Percentiles rank a stretch among this genome's conserved stretches.
These are phyloP conservation scores for Anthostomella pinea DNA, from an alignment of 2,329 filamentous ascomycete genomes.

Conservation along the genomic window DNA sequence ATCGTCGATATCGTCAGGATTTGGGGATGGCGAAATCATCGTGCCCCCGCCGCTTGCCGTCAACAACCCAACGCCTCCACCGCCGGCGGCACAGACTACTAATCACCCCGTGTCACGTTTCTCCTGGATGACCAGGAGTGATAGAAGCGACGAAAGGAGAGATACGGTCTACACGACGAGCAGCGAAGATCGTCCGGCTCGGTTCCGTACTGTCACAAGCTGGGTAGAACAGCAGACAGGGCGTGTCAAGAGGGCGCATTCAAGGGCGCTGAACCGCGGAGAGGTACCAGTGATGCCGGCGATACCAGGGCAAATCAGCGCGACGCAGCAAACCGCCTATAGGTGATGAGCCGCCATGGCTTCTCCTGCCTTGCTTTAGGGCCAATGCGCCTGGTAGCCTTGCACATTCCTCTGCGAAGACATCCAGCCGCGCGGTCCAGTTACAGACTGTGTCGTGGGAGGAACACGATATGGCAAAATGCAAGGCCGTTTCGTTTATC, in stretches of 20 bases:
- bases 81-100: slow-evolving; percentile 12
- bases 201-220: slow-evolving; percentile 57
- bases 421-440: neutral
- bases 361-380: neutral
- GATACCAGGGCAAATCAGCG: slow-evolving; percentile 21
- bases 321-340: slow-evolving; percentile 23
- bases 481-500: neutral
- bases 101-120: slow-evolving; percentile 26
- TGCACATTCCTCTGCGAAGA: too few species aligned
- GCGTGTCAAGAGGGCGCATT: slow-evolving; percentile 47
- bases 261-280: slow-evolving; percentile 32
- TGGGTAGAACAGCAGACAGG: slow-evolving; percentile 66
- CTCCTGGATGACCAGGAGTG: slow-evolving; percentile 35
- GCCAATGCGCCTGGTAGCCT: too few species aligned
- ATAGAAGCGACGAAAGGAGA: slow-evolving; percentile 29
- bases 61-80: slow-evolving; percentile 12
- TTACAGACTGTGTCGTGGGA: neutral
- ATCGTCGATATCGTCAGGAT: slow-evolving; percentile 62
- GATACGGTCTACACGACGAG: slow-evolving; percentile 53
- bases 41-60: slow-evolving; percentile 34
- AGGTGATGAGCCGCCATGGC: slow-evolving; percentile 12
- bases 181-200: slow-evolving; percentile 52
- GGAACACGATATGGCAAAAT: neutral
- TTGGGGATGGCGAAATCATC: slow-evolving; percentile 60
- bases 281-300: slow-evolving; percentile 27